Percentiles rank a stretch among this genome's conserved stretches.
phyloP scores from a whole-genome alignment of 148 eudicot genomes.

The Rhododendron simsii region DNA sequence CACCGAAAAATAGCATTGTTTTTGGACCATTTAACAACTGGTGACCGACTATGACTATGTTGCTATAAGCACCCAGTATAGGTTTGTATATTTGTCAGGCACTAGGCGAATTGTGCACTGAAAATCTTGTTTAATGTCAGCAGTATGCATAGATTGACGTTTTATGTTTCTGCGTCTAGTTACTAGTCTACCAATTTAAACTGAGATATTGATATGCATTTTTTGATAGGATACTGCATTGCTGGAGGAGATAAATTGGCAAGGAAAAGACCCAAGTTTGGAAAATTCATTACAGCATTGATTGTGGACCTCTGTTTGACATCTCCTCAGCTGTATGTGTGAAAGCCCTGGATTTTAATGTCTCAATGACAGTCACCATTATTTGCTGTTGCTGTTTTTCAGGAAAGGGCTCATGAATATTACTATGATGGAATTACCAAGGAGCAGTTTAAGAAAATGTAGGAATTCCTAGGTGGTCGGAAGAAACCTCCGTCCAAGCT shows the following conservation, averaged over 20 bases:
- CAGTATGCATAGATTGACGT: not conserved
- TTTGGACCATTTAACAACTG: not conserved
- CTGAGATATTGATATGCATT: not conserved
- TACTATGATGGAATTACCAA: slow-evolving; percentile 70
- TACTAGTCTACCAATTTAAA: no score
- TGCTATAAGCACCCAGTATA: no score
- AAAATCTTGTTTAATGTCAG: not conserved
- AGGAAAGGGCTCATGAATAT: slow-evolving; percentile 82
- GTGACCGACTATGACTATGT: no score
- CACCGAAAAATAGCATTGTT: not conserved
- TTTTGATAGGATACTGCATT: no score
- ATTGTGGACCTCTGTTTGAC: not conserved
- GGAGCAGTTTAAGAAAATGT: slow-evolving; percentile 94
- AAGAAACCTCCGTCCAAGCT: slow-evolving; percentile 55
- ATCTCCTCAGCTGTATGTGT: not conserved
- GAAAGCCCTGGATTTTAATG: not conserved
- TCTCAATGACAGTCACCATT: not conserved
- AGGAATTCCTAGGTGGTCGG: slow-evolving; percentile 83
- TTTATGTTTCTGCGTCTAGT: no score
- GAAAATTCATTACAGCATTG: not conserved
- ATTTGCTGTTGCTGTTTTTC: slow-evolving; percentile 10
- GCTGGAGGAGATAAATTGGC: not conserved
- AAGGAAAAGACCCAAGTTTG: not conserved
- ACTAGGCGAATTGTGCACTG: not conserved
- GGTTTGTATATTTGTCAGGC: not conserved